Conservation (phyloP, 371 early-diverging fungal species). For the Furculomyces boomerangus region DNA sequence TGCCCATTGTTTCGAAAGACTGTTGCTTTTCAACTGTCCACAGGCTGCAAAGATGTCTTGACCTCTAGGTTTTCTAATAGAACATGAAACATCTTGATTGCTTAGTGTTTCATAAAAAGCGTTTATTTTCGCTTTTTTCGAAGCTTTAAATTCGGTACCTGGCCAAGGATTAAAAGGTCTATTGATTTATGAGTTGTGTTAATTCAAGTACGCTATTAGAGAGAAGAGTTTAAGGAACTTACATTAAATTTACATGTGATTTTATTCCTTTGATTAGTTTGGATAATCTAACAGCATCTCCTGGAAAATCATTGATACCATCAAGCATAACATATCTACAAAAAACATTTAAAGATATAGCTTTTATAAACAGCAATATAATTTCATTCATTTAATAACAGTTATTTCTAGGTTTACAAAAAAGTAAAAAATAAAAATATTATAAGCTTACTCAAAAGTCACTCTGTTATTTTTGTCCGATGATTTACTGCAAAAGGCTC, state of each 20-base stretch:
- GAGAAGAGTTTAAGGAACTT: constrained; percentile 6
- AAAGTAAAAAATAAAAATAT: constrained; percentile 3
- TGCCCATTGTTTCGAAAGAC: not conserved
- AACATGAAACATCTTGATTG: constrained; percentile 10
- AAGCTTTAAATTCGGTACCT: constrained; percentile 26
- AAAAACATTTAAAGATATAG: not conserved
- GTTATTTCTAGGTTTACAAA: not conserved
- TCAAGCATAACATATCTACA: constrained; percentile 63
- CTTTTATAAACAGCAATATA: too few relatives aligned
- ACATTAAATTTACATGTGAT: constrained; percentile 71
- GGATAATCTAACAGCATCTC: constrained; percentile 46
- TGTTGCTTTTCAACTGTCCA: constrained; percentile 40
- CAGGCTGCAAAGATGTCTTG: constrained; percentile 58
- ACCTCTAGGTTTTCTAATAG: constrained; percentile 11
- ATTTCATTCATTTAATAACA: too few relatives aligned
- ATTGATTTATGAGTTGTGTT: not conserved
- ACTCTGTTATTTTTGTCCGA: constrained; percentile 31
- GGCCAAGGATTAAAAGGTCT: constrained; percentile 70
- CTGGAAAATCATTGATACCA: constrained; percentile 51
- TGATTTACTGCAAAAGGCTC: constrained; percentile 30
- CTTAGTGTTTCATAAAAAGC: constrained; percentile 8
- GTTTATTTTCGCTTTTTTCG: constrained; percentile 5
- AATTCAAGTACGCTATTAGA: not conserved
- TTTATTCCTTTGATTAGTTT: constrained; percentile 40
- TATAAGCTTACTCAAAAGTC: constrained; percentile 37